phyloP scores from a whole-genome alignment of 306 rosid genomes.

The Dicorynia guianensis region DNA sequence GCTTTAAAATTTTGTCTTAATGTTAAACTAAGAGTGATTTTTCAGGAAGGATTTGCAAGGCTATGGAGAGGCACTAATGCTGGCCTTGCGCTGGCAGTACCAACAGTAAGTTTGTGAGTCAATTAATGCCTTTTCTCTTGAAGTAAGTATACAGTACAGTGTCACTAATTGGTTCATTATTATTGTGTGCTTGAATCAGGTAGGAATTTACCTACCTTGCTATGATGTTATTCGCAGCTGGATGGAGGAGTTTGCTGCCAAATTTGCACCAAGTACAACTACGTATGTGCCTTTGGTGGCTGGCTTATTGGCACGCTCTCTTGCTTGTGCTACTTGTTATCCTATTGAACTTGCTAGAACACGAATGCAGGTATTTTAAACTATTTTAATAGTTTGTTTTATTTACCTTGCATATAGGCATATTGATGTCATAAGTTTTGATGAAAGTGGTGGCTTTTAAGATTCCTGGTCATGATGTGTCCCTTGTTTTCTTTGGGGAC shows the following conservation, averaged over 20 bases:
- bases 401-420: background rate
- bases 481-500: background rate
- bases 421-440: background rate
- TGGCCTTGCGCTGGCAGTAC: constrained; percentile 92
- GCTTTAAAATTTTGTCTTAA: too few relatives aligned
- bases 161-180: constrained; percentile 15
- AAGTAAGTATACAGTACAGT: background rate
- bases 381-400: constrained; percentile 7
- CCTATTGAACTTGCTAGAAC: constrained; percentile 99
- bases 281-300: constrained; percentile 84
- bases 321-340: constrained; percentile 94
- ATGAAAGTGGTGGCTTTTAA: background rate
- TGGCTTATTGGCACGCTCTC: constrained; percentile 89
- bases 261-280: constrained; percentile 61
- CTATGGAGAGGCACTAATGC: constrained; percentile 99
- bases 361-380: constrained; percentile 90
- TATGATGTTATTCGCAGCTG: constrained; percentile 82
- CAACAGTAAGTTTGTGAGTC: constrained; percentile 72
- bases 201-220: constrained; percentile 97
- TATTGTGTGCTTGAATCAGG: constrained; percentile 55
- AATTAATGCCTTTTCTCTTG: constrained; percentile 10
- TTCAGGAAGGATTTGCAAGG: constrained; percentile 92
- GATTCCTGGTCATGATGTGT: constrained; percentile 2
- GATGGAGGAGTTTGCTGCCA: constrained; percentile 71
- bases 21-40: constrained; percentile 37